Percentiles rank a stretch among this genome's conserved stretches.
These are phyloP conservation scores for Colletotrichum sp. DNA, from an alignment of 2,329 filamentous ascomycete genomes.

Conservation along the genomic window DNA sequence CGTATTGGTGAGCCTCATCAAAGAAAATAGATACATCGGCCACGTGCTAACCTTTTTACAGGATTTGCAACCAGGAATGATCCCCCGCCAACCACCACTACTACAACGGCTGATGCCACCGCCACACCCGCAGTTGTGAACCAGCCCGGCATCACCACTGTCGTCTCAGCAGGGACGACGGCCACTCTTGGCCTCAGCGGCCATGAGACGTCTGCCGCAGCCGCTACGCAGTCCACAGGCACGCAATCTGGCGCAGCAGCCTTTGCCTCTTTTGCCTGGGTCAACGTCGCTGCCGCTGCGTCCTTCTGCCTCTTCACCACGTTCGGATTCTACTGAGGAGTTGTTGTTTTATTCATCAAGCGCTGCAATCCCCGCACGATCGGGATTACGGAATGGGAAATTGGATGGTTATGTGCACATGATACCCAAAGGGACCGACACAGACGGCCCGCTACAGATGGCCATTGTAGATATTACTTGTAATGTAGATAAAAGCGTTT, in stretches of 20 bases:
- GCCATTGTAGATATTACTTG: conserved; percentile 16
- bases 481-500: conserved; percentile 20
- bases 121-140: conserved; percentile 4
- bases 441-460: conserved; percentile 12
- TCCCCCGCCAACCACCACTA: conserved; percentile 16
- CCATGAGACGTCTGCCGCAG: conserved; percentile 34
- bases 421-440: conserved; percentile 27
- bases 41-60: conserved; percentile 22
- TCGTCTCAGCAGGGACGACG: conserved; percentile 15
- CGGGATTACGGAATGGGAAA: conserved; percentile 14
- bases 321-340: conserved; percentile 4
- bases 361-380: background rate
- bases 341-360: background rate
- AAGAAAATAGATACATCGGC: too few relatives aligned
- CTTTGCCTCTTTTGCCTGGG: background rate
- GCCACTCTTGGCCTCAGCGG: conserved; percentile 37
- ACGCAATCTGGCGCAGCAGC: background rate
- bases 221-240: conserved; percentile 11
- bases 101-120: background rate
- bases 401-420: conserved; percentile 25
- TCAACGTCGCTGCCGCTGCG: conserved; percentile 3
- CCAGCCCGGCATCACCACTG: background rate
- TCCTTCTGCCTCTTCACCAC: conserved; percentile 2
- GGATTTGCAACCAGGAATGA: conserved; percentile 42
- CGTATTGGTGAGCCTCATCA: conserved; percentile 60